Base-by-base conservation (phyloP, 2,329 filamentous ascomycete genomes). In the Beauveria caledonica region DNA sequence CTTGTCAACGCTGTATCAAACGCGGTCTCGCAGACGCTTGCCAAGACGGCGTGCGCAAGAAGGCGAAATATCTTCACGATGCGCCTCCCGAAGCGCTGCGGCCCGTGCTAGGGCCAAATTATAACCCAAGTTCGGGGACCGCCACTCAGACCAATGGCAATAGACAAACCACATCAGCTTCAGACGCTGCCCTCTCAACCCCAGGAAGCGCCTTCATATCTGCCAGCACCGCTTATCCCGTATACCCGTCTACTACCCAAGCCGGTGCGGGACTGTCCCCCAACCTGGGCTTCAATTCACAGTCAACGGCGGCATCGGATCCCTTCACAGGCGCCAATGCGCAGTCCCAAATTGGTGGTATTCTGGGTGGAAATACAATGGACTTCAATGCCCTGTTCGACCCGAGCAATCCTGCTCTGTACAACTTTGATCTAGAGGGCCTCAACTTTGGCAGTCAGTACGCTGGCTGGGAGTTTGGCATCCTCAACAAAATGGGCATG, bases 21-120 rank as follows among this genome's bases (percentile, higher is more conserved):
- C 88, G 94, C 68, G 90, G 91, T 50, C 83, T 97, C 23, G 89
- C 92, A 68, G 92, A 96, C 72, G 86, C 86, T 63, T 99, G 94
- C 70, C 92, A 96, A 73, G 94, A 99, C 71, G 94, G 94, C 58
- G 92, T 97, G 56, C 88, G 94, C 64, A 99, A 99, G 76, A 99
- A 97, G 81, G 94, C 94, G 57, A 99, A 99, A 74, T 99, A 99
- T 73, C 88, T 99, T 60, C 92, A 97, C 70, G 94, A 97, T 80
- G 92, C 93, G 27, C 92, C 93, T 40, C 86, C 91, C 57, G 92
- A 95, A 72, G 92, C 92, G 50, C 80, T 97, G 63, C 84, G 93
- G 70, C 90, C 92, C n/a, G 91, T 94, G 46, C 81, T 94, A 52
- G 86, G 87, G 5, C 85, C 86, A 33, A 86, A 81, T 63, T 88